Evolutionary conservation across 768 basidiomycete genomes (phyloP).

Genomic region (Suillus variegatus): DNA sequence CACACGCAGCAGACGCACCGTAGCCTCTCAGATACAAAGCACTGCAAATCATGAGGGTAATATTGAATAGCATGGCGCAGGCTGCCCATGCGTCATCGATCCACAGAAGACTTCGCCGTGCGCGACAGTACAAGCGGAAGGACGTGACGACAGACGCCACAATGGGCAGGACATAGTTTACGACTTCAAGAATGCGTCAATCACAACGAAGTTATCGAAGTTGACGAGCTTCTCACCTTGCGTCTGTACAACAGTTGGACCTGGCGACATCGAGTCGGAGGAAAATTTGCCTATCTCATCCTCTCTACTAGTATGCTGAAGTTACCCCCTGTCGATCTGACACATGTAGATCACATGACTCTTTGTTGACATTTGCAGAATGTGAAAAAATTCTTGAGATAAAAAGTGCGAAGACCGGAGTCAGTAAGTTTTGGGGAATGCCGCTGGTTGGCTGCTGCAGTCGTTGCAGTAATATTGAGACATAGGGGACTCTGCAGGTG

Average conservation of each 20-base stretch:
- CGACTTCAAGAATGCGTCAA: background rate
- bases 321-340: background rate
- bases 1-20: background rate
- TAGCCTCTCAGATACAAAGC: background rate
- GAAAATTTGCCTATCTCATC: background rate
- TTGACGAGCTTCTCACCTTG: background rate
- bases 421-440: background rate
- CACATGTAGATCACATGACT: background rate
- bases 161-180: background rate
- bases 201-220: background rate
- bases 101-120: background rate
- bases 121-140: background rate
- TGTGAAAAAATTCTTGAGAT: too few relatives aligned
- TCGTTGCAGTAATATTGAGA: too few relatives aligned
- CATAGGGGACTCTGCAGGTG: too few relatives aligned
- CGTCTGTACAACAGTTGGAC: background rate
- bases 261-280: background rate
- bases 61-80: background rate
- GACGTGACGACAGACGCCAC: background rate
- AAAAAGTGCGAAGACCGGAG: too few relatives aligned
- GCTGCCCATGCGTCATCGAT: background rate
- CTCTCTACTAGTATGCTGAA: background rate
- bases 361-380: background rate
- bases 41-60: background rate
- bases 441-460: background rate